A percentile compares a stretch with the other conserved stretches of the same genome.
Conservation (phyloP, 2,329 filamentous ascomycete genomes). For the Ascosphaera apis region DNA sequence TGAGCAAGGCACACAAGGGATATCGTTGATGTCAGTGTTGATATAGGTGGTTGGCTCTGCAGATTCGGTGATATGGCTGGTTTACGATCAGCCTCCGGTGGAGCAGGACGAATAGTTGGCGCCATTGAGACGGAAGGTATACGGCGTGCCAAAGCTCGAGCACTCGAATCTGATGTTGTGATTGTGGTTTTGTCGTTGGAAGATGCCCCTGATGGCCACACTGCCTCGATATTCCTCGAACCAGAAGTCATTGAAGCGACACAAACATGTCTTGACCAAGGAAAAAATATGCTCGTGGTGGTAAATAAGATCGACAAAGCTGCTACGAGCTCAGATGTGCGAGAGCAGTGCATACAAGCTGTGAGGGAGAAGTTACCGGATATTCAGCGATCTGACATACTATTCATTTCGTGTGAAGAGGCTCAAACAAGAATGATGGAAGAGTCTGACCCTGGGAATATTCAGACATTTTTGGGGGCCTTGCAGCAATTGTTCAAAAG, state of each 20-base stretch:
- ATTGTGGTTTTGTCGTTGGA: constrained; percentile 62
- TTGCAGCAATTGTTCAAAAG: constrained; percentile 43
- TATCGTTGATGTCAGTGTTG: constrained; percentile 75
- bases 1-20: constrained; percentile 83
- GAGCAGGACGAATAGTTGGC: constrained; percentile 29
- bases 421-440: constrained; percentile 15
- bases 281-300: constrained; percentile 32
- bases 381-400: constrained; percentile 14
- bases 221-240: constrained; percentile 22
- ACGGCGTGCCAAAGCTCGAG: constrained; percentile 57
- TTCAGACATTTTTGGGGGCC: constrained; percentile 43
- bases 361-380: neutral
- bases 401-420: constrained; percentile 51
- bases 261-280: constrained; percentile 24
- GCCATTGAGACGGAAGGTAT: constrained; percentile 77
- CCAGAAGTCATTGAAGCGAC: constrained; percentile 33
- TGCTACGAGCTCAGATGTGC: constrained; percentile 1
- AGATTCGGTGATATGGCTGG: constrained; percentile 93
- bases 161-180: constrained; percentile 63
- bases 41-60: constrained; percentile 74
- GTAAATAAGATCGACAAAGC: constrained; percentile 38
- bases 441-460: constrained; percentile 32
- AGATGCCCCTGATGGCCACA: constrained; percentile 11
- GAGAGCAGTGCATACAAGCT: neutral
- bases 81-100: constrained; percentile 31